Conservation (phyloP, 2,329 filamentous ascomycete species). For the Zymoseptoria ardabiliae region DNA sequence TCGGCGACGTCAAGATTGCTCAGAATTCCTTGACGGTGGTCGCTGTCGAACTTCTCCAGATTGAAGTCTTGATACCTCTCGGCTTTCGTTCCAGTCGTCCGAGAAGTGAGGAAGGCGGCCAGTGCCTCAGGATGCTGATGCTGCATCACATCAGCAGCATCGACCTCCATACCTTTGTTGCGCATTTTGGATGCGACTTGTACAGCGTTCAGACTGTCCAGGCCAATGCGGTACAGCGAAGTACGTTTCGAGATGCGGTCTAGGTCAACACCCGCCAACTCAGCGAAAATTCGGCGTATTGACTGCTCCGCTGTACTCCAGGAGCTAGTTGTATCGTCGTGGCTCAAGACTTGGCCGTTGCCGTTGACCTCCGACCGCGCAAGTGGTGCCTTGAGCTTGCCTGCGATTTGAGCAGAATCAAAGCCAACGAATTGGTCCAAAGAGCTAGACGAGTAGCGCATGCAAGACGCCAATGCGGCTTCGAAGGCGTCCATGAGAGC, state of each 20-base stretch:
- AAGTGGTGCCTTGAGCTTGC: slow-evolving; percentile 8
- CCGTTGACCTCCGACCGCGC: neutral
- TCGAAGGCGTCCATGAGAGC: slow-evolving; percentile 26
- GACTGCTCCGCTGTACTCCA: slow-evolving; percentile 48
- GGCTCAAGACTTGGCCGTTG: neutral
- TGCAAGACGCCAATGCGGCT: slow-evolving; percentile 18
- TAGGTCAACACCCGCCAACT: slow-evolving; percentile 48
- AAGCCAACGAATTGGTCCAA: slow-evolving; percentile 15
- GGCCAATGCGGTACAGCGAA: slow-evolving; percentile 78
- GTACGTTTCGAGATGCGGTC: slow-evolving; percentile 51
- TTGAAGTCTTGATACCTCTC: slow-evolving; percentile 32
- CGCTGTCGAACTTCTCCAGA: slow-evolving; percentile 45
- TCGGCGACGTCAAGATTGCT: slow-evolving; percentile 25
- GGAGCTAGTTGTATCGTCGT: neutral
- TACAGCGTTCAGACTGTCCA: slow-evolving; percentile 82
- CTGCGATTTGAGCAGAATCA: slow-evolving; percentile 8
- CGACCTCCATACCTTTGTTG: slow-evolving; percentile 49
- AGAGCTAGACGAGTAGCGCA: slow-evolving; percentile 24
- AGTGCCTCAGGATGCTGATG: slow-evolving; percentile 23
- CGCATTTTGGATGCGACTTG: slow-evolving; percentile 67
- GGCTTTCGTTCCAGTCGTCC: neutral
- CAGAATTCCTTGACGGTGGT: slow-evolving; percentile 32
- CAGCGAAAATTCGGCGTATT: slow-evolving; percentile 52
- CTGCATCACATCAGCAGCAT: slow-evolving; percentile 68
- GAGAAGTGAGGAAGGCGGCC: slow-evolving; percentile 9